phyloP scores from a whole-genome alignment of 2,329 filamentous ascomycete species.

The Phyllosticta citriasiana region DNA sequence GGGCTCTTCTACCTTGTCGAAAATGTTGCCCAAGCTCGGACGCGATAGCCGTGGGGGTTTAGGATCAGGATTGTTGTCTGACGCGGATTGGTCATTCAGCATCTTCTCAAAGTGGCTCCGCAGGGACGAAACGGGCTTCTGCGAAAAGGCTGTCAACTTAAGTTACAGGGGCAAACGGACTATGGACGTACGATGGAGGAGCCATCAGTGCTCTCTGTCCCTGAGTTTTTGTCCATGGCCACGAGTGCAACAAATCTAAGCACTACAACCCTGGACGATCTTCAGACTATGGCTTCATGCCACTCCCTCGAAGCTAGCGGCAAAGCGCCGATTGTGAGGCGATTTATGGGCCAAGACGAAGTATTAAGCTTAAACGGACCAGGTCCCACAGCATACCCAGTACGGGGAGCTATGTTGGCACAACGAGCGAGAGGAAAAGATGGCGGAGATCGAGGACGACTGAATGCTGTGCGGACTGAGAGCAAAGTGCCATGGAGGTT shows the following conservation, averaged over 20 bases:
- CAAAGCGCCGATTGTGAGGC: slow-evolving; percentile 1
- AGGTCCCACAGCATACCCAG: slow-evolving; percentile 7
- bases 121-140: slow-evolving; percentile 76
- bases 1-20: slow-evolving; percentile 20
- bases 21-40: slow-evolving; percentile 23
- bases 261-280: not conserved
- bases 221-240: slow-evolving; percentile 25
- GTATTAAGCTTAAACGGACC: not conserved
- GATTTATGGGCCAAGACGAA: not conserved
- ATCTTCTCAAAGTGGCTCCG: slow-evolving; percentile 75
- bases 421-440: not conserved
- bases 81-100: slow-evolving; percentile 32
- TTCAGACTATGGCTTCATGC: slow-evolving; percentile 3
- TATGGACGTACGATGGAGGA: slow-evolving; percentile 36
- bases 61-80: slow-evolving; percentile 13
- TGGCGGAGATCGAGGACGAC: not conserved
- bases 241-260: not conserved
- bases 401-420: not conserved
- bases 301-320: not conserved
- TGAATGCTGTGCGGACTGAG: not conserved
- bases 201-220: slow-evolving; percentile 56
- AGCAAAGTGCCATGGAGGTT: slow-evolving; percentile 1
- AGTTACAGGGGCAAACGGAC: not conserved
- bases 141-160: slow-evolving; percentile 12
- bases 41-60: slow-evolving; percentile 16